Conservation (phyloP, 345 rosid genomes). For the Melaleuca quinquenervia region DNA sequence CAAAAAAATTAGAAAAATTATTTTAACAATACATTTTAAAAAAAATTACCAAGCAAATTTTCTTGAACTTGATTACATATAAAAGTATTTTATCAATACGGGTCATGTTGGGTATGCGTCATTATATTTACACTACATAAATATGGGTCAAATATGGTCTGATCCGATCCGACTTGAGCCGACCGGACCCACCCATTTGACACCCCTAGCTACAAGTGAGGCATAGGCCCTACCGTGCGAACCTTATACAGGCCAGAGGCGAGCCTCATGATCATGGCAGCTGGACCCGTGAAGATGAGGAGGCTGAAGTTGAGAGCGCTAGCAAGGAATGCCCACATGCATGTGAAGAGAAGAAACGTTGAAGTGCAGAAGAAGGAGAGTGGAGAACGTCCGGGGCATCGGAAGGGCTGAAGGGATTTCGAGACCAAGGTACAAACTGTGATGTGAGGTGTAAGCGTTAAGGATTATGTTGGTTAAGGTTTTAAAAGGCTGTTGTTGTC, state of each 20-base stretch:
- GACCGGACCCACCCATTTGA: too few species aligned
- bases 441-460: not conserved
- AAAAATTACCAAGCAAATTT: too few species aligned
- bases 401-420: not conserved
- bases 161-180: too few species aligned
- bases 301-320: not conserved
- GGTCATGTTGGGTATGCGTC: too few species aligned
- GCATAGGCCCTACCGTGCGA: not conserved
- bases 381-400: not conserved
- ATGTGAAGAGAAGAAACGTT: too few species aligned
- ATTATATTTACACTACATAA: too few species aligned
- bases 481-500: not conserved
- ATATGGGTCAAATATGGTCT: too few species aligned
- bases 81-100: too few species aligned
- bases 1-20: too few species aligned
- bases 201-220: conserved; percentile 6
- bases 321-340: not conserved
- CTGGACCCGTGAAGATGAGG: not conserved
- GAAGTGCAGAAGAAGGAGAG: not conserved
- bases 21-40: too few species aligned
- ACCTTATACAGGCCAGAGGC: not conserved
- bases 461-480: not conserved
- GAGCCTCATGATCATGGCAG: not conserved
- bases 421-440: not conserved
- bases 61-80: too few species aligned